These are phyloP conservation scores for Botrytis aclada DNA, from an alignment of 2,329 filamentous ascomycete species.

Conservation along the genomic window DNA sequence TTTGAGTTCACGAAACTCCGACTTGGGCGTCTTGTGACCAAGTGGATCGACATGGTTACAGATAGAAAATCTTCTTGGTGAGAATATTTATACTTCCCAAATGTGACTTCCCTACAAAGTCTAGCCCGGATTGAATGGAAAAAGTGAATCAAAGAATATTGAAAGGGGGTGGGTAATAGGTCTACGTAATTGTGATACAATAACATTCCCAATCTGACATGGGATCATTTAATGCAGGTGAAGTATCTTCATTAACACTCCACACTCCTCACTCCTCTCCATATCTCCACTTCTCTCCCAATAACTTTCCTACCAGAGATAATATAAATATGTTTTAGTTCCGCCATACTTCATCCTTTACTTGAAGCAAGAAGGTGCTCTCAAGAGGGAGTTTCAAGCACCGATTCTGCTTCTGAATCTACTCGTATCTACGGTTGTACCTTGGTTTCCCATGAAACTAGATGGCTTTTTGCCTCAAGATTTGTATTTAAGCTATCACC, in stretches of 20 bases:
- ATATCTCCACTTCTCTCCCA: too few species aligned
- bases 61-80: fast-evolving
- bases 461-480: too few species aligned
- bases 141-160: background rate
- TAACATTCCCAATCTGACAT: background rate
- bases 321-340: background rate
- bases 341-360: background rate
- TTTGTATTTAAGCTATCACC: too few species aligned
- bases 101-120: background rate
- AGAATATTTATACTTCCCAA: background rate
- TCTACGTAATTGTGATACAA: background rate
- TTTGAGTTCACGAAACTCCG: background rate
- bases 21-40: background rate
- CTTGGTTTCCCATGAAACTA: too few species aligned
- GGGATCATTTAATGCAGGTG: background rate
- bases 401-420: too few species aligned
- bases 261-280: background rate
- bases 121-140: fast-evolving
- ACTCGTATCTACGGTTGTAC: too few species aligned
- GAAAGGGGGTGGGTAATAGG: fast-evolving
- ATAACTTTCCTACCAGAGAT: background rate
- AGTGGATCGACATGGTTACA: background rate
- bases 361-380: too few species aligned
- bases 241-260: background rate
- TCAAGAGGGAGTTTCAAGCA: too few species aligned